These are phyloP conservation scores for Aureobasidium sp. DNA, from an alignment of 2,329 filamentous ascomycete genomes.

Conservation along the genomic window DNA sequence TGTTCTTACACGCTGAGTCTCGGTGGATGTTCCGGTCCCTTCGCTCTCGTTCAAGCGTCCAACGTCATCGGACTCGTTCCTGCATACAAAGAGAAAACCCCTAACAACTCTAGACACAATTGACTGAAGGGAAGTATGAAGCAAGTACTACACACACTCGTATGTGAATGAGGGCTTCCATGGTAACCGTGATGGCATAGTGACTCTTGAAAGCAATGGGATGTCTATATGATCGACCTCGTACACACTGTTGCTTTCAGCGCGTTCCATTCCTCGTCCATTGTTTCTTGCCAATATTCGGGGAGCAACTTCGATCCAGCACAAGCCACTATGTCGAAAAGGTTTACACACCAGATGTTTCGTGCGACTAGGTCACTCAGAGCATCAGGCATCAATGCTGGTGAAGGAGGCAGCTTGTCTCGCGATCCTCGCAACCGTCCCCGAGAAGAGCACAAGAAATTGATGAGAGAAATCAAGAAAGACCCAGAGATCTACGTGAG, in stretches of 20 bases:
- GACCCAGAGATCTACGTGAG: conserved; percentile 1
- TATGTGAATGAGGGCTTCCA: too few relatives aligned
- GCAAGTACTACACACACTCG: too few relatives aligned
- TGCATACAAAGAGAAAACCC: background rate
- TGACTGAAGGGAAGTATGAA: too few relatives aligned
- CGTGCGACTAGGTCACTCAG: background rate
- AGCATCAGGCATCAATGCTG: background rate
- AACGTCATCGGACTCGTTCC: background rate
- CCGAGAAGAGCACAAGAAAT: background rate
- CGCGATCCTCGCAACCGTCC: too few relatives aligned
- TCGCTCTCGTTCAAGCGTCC: background rate
- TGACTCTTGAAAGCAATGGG: background rate
- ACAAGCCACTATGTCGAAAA: background rate
- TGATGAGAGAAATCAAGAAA: background rate
- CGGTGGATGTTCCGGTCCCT: too few relatives aligned
- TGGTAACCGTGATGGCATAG: background rate
- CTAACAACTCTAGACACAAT: too few relatives aligned
- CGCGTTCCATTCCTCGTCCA: too few relatives aligned
- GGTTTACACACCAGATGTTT: background rate
- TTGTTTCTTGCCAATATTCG: too few relatives aligned
- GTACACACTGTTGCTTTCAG: background rate
- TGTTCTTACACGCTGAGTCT: too few relatives aligned
- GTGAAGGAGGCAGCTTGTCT: background rate
- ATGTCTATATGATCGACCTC: background rate
- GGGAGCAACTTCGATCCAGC: background rate